Evolutionary conservation across 805 yeast genomes (phyloP).

Genomic region (Komagataella phaffii): DNA sequence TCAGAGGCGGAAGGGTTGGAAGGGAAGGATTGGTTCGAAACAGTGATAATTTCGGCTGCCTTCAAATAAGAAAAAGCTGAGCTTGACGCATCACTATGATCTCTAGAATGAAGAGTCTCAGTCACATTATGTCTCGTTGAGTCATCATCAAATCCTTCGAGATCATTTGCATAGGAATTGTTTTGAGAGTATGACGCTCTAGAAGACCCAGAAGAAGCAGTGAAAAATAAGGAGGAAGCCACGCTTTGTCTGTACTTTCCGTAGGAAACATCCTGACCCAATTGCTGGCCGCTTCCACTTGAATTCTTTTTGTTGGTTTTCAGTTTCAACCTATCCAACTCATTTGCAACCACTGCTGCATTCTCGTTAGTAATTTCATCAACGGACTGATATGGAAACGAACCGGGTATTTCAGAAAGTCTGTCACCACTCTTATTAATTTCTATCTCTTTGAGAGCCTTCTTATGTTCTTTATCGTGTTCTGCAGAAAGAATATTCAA

Average conservation of each 20-base stretch:
- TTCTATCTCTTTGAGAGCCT: not conserved
- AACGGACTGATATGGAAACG: not conserved
- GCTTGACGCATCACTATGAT: not conserved
- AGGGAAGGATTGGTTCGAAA: not conserved
- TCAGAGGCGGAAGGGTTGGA: not conserved
- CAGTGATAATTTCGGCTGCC: not conserved
- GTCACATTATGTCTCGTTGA: not conserved
- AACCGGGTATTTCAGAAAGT: not conserved
- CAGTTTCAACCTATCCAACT: not conserved
- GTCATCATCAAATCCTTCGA: not conserved
- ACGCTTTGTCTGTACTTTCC: not conserved
- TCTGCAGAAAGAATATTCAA: constrained; percentile 1
- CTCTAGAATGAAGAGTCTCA: not conserved
- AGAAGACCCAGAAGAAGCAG: not conserved
- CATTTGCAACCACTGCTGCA: not conserved
- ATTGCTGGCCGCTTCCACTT: not conserved
- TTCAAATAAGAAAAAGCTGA: not conserved
- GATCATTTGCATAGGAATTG: not conserved
- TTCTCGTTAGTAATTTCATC: not conserved
- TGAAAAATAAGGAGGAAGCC: not conserved
- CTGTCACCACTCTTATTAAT: not conserved
- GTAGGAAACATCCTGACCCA: not conserved
- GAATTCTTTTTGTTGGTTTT: not conserved
- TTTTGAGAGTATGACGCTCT: not conserved
- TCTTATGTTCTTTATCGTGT: not conserved